Evolutionary conservation across 1,284 basidiomycete species (phyloP), one percentile per base, ranked within the genome.

Genomic region (Rhizopogon parksii): DNA sequence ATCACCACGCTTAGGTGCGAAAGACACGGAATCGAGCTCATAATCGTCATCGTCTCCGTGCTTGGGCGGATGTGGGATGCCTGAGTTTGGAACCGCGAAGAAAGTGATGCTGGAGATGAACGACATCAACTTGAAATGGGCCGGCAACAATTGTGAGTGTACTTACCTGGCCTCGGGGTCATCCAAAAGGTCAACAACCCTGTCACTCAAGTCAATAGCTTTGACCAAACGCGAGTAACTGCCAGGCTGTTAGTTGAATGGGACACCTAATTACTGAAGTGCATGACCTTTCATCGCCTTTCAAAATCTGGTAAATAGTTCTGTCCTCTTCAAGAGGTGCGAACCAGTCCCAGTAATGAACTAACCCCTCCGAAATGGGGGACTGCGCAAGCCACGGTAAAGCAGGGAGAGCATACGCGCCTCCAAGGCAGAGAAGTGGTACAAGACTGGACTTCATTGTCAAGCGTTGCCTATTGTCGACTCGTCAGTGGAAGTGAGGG

Each of bases 31-130:
- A 14, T 35, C 34, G 30, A 45, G 35, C 19, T 43, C n/a, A 17
- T 51, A 1, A 12, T 49, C 30, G 15, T 43, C 14, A 17, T 51
- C 1, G 9, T 49, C 30, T 15, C 35, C 46, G 21, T 40, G 53
- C 35, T 46, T 53, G 49, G 52, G 59, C 46, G 59, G 60, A 21
- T 59, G 71, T 4, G 60, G 70, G 12, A 79, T 59, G 6, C 70
- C 75, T 32, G 59, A 68, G 57, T 81, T 65, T 2, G 77, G 74
- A 15, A 72, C 66, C 1, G 78, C 79, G 54, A 81, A 81, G 62
- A 80, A 78, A 0, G 79, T 80, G 35, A 80, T 54, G 27, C 79
- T 81, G 46, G 11, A 47, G 32, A 40, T 21, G 27, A 19, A 45
- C 21, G 3, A 19, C 12, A 3, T 32, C 36, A 21, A 24, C 4